phyloP scores from a whole-genome alignment of 129 eudicot species.

The Helianthus tuberosus region DNA sequence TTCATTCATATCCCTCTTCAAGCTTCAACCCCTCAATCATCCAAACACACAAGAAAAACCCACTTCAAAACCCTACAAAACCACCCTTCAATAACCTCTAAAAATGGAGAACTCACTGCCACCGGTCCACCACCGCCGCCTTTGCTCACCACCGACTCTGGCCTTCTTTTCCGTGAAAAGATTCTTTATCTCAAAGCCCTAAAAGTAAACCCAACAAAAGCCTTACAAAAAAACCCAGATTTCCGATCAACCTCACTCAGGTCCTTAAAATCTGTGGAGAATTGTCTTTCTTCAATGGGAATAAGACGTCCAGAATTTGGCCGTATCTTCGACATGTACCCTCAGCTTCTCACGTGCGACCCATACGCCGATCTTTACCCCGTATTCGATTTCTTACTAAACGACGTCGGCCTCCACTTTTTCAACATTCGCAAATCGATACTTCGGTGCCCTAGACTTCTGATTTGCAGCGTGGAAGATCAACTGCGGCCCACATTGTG shows the following conservation, averaged over 20 bases:
- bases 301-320: slow-evolving; percentile 58
- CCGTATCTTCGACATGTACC: slow-evolving; percentile 74
- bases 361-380: slow-evolving; percentile 79
- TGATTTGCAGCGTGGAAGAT: slow-evolving; percentile 56
- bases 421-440: slow-evolving; percentile 51
- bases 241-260: slow-evolving; percentile 75
- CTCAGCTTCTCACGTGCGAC: slow-evolving; percentile 70
- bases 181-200: slow-evolving; percentile 61
- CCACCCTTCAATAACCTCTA: slow-evolving; percentile 34
- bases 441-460: slow-evolving; percentile 70
- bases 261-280: slow-evolving; percentile 57
- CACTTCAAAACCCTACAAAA: slow-evolving; percentile 17
- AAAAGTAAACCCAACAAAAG: slow-evolving; percentile 68
- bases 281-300: slow-evolving; percentile 69
- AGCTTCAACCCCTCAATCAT: slow-evolving; percentile 22
- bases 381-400: slow-evolving; percentile 62
- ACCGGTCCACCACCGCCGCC: slow-evolving; percentile 40
- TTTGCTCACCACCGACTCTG: slow-evolving; percentile 50
- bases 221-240: slow-evolving; percentile 73
- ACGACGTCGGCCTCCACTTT: slow-evolving; percentile 58
- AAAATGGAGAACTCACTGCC: slow-evolving; percentile 33
- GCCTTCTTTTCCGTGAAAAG: slow-evolving; percentile 73
- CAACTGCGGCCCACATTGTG: slow-evolving; percentile 68
- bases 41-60: slow-evolving; percentile 27
- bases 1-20: slow-evolving; percentile 12